A percentile compares a stretch with the other conserved stretches of the same genome.
Evolutionary conservation across 2,329 filamentous ascomycete species (phyloP).

Genomic region (Apiospora saccharicola): DNA sequence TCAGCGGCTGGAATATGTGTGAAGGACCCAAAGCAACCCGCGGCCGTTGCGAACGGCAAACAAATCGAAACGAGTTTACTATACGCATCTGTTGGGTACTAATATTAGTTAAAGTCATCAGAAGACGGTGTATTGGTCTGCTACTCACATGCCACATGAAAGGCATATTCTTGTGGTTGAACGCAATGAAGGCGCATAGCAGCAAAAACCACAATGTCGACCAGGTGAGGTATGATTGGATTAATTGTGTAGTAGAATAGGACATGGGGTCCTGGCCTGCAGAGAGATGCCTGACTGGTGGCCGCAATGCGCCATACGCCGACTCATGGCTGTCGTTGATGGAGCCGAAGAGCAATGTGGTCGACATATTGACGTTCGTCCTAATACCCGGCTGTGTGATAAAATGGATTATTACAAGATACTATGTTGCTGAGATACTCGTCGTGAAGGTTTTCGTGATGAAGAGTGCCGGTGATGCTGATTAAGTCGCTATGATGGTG

Average conservation of each 20-base stretch:
- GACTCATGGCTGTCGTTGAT: conserved; percentile 35
- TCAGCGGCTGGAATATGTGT: conserved; percentile 69
- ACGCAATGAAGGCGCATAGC: conserved; percentile 49
- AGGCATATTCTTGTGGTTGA: conserved; percentile 67
- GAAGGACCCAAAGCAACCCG: conserved; percentile 51
- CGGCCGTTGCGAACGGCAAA: conserved; percentile 52
- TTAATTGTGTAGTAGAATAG: conserved; percentile 17
- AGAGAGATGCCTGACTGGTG: conserved; percentile 27
- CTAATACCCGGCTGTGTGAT: not conserved
- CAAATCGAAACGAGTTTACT: conserved; percentile 50
- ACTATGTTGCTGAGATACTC: not conserved
- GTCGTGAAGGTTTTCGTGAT: no score
- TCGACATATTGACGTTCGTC: conserved; percentile 31
- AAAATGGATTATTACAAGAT: not conserved
- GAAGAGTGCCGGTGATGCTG: not conserved
- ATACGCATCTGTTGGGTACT: conserved; percentile 40
- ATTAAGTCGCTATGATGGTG: not conserved
- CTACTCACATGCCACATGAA: conserved; percentile 67
- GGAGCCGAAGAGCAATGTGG: conserved; percentile 35
- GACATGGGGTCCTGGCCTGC: conserved; percentile 28
- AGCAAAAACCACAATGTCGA: conserved; percentile 42
- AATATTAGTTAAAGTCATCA: not conserved
- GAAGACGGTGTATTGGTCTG: not conserved
- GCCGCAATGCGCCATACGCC: conserved; percentile 30
- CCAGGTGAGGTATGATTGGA: conserved; percentile 25